These are phyloP conservation scores for Apophysomyces variabilis DNA, from an alignment of 371 early-diverging fungal species.

Conservation along the genomic window DNA sequence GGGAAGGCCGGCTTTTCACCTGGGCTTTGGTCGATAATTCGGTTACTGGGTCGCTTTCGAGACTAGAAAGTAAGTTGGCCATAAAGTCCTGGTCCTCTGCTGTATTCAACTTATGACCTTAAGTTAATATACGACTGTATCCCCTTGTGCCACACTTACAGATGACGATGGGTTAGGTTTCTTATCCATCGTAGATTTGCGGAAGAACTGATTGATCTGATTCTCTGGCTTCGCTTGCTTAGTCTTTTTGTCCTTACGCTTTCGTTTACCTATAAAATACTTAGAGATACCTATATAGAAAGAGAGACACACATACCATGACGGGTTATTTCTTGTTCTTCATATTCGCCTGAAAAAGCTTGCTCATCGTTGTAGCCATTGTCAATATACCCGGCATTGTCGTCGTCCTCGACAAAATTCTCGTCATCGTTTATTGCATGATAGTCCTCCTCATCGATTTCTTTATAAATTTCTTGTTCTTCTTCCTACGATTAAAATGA, in stretches of 20 bases:
- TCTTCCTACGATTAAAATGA: not conserved
- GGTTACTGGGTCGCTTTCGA: conserved; percentile 11
- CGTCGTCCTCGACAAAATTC: conserved; percentile 87
- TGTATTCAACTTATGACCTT: conserved; percentile 9
- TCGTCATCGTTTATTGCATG: conserved; percentile 61
- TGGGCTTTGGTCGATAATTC: not conserved
- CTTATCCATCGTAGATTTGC: conserved; percentile 21
- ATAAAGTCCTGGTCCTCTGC: conserved; percentile 38
- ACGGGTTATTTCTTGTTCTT: conserved; percentile 27
- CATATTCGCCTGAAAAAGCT: conserved; percentile 53
- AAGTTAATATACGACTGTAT: not conserved
- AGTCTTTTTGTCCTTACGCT: conserved; percentile 28
- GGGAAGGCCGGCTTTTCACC: not conserved
- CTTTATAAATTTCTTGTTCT: conserved; percentile 54
- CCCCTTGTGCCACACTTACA: conserved; percentile 3
- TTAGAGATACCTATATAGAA: not conserved
- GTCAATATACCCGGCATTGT: conserved; percentile 84
- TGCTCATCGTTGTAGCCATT: conserved; percentile 68
- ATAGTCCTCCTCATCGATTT: conserved; percentile 65
- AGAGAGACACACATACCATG: not conserved
- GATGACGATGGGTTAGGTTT: conserved; percentile 21
- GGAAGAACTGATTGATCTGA: conserved; percentile 35
- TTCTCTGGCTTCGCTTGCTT: conserved; percentile 28
- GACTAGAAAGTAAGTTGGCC: conserved; percentile 28
- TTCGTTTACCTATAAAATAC: conserved; percentile 28